Evolutionary conservation across 176 grass and related monocot species (phyloP).

Genomic region (Aegilops speltoides): DNA sequence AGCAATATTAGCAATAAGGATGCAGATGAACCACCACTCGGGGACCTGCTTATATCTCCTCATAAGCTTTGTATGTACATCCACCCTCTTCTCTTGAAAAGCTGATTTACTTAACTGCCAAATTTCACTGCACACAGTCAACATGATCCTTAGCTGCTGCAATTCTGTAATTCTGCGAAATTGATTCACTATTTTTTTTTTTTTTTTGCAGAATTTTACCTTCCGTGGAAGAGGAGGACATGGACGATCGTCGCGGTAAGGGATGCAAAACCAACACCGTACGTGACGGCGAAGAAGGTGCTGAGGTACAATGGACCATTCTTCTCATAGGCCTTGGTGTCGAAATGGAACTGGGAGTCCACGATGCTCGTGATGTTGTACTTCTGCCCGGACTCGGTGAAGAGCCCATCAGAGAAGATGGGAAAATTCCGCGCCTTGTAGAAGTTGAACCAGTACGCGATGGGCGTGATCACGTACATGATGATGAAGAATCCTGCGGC

Average conservation of each 20-base stretch:
- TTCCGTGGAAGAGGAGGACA: conserved; percentile 91
- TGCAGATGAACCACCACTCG: conserved; percentile 83
- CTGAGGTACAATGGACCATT: conserved; percentile 73
- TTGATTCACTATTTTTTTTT: not conserved
- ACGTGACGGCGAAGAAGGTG: conserved; percentile 75
- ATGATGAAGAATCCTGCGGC: conserved; percentile 68
- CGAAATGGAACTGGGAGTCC: conserved; percentile 72
- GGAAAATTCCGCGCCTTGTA: conserved; percentile 80
- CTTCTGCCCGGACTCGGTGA: conserved; percentile 46
- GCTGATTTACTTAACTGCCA: conserved; percentile 88
- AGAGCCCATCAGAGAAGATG: conserved; percentile 83
- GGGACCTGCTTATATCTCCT: conserved; percentile 80
- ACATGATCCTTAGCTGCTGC: not conserved
- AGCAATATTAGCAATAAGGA: conserved; percentile 61
- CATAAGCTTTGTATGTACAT: conserved; percentile 91
- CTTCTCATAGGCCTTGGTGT: conserved; percentile 67
- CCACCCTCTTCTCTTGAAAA: conserved; percentile 67
- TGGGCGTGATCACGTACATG: conserved; percentile 76
- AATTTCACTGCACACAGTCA: conserved; percentile 56
- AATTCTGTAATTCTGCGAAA: not conserved
- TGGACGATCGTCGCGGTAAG: conserved; percentile 77
- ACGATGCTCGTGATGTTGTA: conserved; percentile 87
- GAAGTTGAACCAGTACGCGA: conserved; percentile 69
- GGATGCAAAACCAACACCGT: conserved; percentile 81
- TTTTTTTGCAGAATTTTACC: conserved; percentile 38